Conservation (phyloP, 306 rosid species). For the Citrullus colocynthis region DNA sequence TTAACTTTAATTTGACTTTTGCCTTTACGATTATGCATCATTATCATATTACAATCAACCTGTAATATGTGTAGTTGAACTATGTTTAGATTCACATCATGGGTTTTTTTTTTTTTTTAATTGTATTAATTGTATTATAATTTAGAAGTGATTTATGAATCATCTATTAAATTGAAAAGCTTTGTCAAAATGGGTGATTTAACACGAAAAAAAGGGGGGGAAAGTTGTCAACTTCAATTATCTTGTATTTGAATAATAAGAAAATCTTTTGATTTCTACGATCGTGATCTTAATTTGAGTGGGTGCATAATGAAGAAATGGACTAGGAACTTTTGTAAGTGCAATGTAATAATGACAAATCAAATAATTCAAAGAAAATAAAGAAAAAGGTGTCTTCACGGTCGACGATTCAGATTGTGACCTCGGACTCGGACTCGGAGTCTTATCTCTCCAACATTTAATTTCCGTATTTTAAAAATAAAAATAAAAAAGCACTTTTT, state of each 20-base stretch:
- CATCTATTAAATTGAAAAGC: no score
- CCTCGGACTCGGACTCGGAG: background rate
- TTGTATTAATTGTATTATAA: no score
- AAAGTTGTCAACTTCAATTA: background rate
- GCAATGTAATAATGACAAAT: constrained; percentile 2
- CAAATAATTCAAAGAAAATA: background rate
- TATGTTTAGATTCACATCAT: no score
- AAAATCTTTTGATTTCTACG: background rate
- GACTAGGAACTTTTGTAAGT: background rate
- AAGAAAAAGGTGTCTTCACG: background rate
- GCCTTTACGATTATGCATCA: background rate
- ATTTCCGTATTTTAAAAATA: background rate
- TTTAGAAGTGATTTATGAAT: no score
- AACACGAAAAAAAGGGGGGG: no score
- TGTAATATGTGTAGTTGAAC: no score
- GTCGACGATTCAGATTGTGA: background rate
- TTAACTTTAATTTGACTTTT: background rate
- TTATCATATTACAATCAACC: background rate
- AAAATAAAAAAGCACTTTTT: background rate
- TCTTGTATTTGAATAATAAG: background rate
- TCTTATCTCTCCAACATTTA: background rate
- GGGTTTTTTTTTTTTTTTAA: no score
- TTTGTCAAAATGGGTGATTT: background rate
- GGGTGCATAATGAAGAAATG: background rate
- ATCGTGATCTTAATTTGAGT: background rate